Evolutionary conservation across 768 basidiomycete species (phyloP), one percentile per base, ranked within the genome.

Genomic region (Guyanaporus albipodus): DNA sequence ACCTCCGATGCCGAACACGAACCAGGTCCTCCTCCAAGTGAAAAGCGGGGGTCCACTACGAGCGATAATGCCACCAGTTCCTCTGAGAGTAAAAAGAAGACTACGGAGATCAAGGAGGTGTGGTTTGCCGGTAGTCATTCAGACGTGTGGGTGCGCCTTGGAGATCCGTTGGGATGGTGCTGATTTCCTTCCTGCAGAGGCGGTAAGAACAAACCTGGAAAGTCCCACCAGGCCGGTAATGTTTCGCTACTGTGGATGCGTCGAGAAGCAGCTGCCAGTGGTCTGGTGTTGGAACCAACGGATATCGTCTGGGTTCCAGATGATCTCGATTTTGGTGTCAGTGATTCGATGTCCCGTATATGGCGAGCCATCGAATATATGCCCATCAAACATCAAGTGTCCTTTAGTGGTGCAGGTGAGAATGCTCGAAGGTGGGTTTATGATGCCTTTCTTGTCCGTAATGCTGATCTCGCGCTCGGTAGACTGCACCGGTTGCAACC

Each of bases 41-140:
- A 35, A 17, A 36, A 10, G 12, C 39, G 23, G 4, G 12, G 8
- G 22, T 33, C 54, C 7, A 29, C 17, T 26, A n/a, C 8, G 7
- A 42, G 39, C 21, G 46, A 48, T 21, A 32, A n/a, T 9, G 28
- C 15, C 17, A 43, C 40, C 6, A 4, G 21, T 29, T 2, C 8
- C 23, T 47, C 49, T n/a, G 38, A 27, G 26, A 28, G 2, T 6
- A 31, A 17, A 14, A 27, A 28, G 34, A 32, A 26, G 24, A 19
- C 38, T 4, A 18, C 49, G n/a, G 59, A 63, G 2, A 49, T 83
- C n/a, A 70, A 77, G 44, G 82, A 86, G 56, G 83, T 86, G 2
- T 85, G 83, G 82, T 85, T 85, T 58, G 67, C 80, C 1, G 81
- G 73, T 2, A 60, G 66, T 26, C 73, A 73, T 29, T 60, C 60